phyloP scores from a whole-genome alignment of 495 filamentous ascomycete species.

The Penicillium odoratum region DNA sequence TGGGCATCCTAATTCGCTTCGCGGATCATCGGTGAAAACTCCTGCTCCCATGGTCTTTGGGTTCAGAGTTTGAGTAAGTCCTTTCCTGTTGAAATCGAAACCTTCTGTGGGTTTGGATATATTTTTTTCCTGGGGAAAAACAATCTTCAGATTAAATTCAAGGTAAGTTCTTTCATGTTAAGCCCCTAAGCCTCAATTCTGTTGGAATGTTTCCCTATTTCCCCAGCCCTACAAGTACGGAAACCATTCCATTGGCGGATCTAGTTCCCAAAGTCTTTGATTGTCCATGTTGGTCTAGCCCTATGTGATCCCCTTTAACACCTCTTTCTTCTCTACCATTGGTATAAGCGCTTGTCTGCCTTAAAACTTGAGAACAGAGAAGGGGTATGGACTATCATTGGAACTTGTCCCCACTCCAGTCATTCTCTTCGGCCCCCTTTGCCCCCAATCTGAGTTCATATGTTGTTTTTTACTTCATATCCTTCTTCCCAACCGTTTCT shows the following conservation, averaged over 20 bases:
- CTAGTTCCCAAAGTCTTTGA: background rate
- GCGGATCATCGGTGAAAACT: background rate
- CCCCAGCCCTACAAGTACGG: background rate
- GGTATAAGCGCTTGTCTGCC: background rate
- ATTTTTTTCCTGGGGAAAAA: background rate
- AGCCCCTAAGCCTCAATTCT: background rate
- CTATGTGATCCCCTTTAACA: background rate
- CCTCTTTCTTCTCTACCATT: background rate
- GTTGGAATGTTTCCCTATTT: background rate
- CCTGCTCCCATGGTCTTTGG: background rate
- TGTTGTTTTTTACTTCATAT: background rate
- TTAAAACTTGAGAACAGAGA: background rate
- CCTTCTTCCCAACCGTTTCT: background rate
- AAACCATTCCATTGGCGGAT: constrained; percentile 3
- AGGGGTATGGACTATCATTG: background rate
- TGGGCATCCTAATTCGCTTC: background rate
- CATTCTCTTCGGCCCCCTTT: background rate
- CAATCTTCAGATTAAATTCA: background rate
- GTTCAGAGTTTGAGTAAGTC: background rate
- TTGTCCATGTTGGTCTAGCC: background rate
- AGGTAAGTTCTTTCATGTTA: background rate
- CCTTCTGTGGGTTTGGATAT: background rate
- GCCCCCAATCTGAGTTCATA: background rate
- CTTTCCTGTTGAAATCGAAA: background rate
- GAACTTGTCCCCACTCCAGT: background rate